Percentiles rank a stretch among this genome's conserved stretches.
These are phyloP conservation scores for Diaporthe nobilis DNA, from an alignment of 2,329 filamentous ascomycete species.

Conservation along the genomic window DNA sequence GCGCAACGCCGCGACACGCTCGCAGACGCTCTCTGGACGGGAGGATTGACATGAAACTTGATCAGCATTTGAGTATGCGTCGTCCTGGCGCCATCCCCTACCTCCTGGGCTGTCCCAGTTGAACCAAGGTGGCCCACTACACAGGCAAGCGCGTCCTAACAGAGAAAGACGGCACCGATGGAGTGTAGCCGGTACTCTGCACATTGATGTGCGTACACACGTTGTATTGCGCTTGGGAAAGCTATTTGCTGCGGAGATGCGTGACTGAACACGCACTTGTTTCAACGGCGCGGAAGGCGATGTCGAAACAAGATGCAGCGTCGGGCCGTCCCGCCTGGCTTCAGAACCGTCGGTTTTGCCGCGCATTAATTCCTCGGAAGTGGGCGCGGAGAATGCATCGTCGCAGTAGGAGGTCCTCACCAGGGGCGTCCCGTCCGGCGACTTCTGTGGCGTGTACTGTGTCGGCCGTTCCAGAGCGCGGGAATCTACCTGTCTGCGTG, in stretches of 20 bases:
- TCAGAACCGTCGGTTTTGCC: neutral
- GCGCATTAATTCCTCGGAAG: neutral
- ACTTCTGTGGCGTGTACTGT: neutral
- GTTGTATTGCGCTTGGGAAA: neutral
- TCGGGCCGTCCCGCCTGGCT: slow-evolving; percentile 10
- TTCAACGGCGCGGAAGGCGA: neutral
- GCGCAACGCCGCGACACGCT: neutral
- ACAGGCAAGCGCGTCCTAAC: too few species aligned
- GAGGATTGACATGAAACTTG: neutral
- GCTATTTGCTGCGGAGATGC: neutral
- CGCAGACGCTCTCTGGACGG: neutral
- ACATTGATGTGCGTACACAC: too few species aligned
- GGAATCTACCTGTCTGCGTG: neutral
- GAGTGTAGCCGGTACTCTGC: too few species aligned
- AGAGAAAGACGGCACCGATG: too few species aligned
- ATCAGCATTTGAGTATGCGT: too few species aligned
- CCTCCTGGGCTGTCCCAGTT: too few species aligned
- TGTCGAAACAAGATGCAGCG: neutral
- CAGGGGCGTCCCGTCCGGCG: neutral
- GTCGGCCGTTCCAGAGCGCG: neutral
- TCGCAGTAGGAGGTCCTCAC: neutral
- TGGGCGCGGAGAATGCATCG: neutral
- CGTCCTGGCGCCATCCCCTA: too few species aligned
- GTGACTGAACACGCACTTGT: neutral
- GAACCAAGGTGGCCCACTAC: too few species aligned